phyloP scores from a whole-genome alignment of 441 rosid species.

The Erysimum pusillum region DNA sequence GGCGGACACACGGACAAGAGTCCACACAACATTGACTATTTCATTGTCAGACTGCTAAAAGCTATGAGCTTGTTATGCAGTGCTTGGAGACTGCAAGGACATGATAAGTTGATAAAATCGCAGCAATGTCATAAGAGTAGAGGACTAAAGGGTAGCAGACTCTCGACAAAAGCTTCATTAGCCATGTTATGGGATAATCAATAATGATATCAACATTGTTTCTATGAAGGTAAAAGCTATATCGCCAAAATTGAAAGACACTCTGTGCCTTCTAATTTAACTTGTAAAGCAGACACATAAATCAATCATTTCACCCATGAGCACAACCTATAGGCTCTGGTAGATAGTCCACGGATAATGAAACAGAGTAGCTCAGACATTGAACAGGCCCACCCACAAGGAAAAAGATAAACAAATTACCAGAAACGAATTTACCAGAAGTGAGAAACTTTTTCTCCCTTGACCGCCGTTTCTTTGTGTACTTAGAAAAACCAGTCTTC shows the following conservation, averaged over 20 bases:
- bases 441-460: background rate
- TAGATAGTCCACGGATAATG: slow-evolving; percentile 9
- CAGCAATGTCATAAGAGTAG: slow-evolving; percentile 24
- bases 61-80: slow-evolving; percentile 86
- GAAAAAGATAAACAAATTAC: background rate
- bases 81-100: slow-evolving; percentile 78
- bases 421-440: slow-evolving; percentile 16
- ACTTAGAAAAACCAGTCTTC: slow-evolving; percentile 16
- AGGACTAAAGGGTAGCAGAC: slow-evolving; percentile 25
- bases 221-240: slow-evolving; percentile 32
- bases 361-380: slow-evolving; percentile 34
- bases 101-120: slow-evolving; percentile 35
- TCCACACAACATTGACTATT: slow-evolving; percentile 84
- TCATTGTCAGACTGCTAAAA: slow-evolving; percentile 79
- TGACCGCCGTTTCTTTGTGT: slow-evolving; percentile 10
- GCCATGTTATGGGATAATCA: slow-evolving; percentile 9
- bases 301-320: slow-evolving; percentile 22
- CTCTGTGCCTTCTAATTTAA: slow-evolving; percentile 12
- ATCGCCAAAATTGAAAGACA: slow-evolving; percentile 14
- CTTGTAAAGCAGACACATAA: slow-evolving; percentile 24
- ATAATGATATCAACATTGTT: slow-evolving; percentile 8
- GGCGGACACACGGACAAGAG: slow-evolving; percentile 80
- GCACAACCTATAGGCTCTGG: slow-evolving; percentile 21
- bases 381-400: slow-evolving; percentile 5
- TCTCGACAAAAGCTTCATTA: slow-evolving; percentile 27